A percentile compares a stretch with the other conserved stretches of the same genome.
phyloP scores from a whole-genome alignment of 169 alveolate genomes.

The Eimeria brunetti region DNA sequence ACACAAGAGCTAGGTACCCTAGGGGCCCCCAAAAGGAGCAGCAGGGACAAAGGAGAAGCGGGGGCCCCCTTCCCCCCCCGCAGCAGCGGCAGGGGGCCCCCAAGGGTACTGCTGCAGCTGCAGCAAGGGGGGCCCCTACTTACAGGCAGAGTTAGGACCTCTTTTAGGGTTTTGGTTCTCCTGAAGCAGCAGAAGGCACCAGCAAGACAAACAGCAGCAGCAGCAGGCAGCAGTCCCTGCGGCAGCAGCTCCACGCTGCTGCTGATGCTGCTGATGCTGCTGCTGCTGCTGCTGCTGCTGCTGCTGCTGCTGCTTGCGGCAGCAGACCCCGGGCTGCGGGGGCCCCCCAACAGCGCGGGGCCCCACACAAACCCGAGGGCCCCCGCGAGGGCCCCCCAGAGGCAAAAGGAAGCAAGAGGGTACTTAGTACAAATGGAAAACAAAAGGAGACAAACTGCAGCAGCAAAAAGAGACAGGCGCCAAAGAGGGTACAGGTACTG shows the following conservation, averaged over 20 bases:
- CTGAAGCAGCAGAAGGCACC: slow-evolving; percentile 38
- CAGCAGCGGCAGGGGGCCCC: too few species aligned
- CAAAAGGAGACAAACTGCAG: not conserved
- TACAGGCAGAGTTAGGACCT: slow-evolving; percentile 4
- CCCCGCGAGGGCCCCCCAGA: slow-evolving; percentile 47
- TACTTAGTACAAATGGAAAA: not conserved
- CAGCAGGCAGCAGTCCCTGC: not conserved
- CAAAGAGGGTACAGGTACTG: not conserved
- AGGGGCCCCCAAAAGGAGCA: slow-evolving; percentile 18
- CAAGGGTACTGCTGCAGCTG: slow-evolving; percentile 6
- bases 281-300: not conserved
- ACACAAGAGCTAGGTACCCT: not conserved
- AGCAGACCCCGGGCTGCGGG: not conserved
- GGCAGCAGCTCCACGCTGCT: not conserved
- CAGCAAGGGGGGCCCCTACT: slow-evolving; percentile 20
- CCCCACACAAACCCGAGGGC: slow-evolving; percentile 21
- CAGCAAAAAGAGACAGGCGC: not conserved
- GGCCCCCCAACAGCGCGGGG: slow-evolving; percentile 3
- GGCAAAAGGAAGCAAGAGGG: slow-evolving; percentile 14
- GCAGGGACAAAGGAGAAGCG: not conserved
- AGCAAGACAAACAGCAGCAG: slow-evolving; percentile 25
- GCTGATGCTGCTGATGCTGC: too few species aligned
- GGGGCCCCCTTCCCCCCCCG: not conserved
- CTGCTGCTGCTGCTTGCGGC: not conserved
- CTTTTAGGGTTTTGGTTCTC: not conserved